A percentile compares a stretch with the other conserved stretches of the same genome.
phyloP scores from a whole-genome alignment of 371 early-diverging fungal genomes.

The Dinochytrium kinnereticum region DNA sequence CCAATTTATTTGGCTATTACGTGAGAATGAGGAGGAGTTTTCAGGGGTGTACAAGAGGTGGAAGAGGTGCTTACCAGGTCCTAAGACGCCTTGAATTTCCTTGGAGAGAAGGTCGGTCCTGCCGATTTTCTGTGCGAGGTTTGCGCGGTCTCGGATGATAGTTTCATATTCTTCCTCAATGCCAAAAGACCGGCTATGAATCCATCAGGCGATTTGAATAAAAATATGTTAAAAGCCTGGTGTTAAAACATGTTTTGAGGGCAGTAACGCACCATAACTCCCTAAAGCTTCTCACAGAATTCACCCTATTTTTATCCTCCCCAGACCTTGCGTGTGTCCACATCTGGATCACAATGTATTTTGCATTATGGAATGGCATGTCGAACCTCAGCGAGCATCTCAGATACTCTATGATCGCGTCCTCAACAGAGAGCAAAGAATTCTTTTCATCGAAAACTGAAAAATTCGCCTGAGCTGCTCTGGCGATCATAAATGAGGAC shows the following conservation, averaged over 20 bases:
- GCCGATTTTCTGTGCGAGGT: conserved; percentile 26
- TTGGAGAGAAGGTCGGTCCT: conserved; percentile 26
- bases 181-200: conserved; percentile 37
- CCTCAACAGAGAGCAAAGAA: conserved; percentile 52
- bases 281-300: conserved; percentile 58
- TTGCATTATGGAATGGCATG: conserved; percentile 81
- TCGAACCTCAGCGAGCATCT: conserved; percentile 67
- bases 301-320: conserved; percentile 38
- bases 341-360: conserved; percentile 90
- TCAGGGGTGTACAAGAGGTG: background rate
- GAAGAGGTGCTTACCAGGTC: conserved; percentile 13
- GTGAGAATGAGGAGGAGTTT: background rate
- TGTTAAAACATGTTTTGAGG: too few species aligned
- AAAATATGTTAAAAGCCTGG: background rate
- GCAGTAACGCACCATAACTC: conserved; percentile 55
- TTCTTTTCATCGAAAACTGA: conserved; percentile 84
- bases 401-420: conserved; percentile 70
- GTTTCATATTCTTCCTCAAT: conserved; percentile 51
- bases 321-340: conserved; percentile 34
- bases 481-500: conserved; percentile 84
- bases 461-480: conserved; percentile 83
- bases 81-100: conserved; percentile 31
- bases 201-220: background rate
- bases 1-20: too few species aligned
- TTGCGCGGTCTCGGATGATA: conserved; percentile 38